Evolutionary conservation across 2,329 filamentous ascomycete species (phyloP), one percentile per base, ranked within the genome.

Genomic region (Fusarium robinianum): DNA sequence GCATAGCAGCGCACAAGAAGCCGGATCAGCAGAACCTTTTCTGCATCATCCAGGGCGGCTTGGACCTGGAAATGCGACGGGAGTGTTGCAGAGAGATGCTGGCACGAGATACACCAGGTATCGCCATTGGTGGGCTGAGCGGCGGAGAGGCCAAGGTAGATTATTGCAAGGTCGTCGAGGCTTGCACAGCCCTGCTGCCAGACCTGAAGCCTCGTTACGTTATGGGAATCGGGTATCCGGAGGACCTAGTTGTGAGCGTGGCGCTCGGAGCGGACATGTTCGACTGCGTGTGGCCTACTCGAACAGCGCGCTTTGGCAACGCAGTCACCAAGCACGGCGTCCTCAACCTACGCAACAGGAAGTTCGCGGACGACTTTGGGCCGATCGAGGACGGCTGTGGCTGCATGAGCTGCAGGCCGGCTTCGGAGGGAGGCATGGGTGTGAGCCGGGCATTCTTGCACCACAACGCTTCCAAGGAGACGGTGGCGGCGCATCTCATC

Each of bases 191-290:
- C 21, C 69, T 96, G 46, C 76, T 99, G 12, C 95, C 95, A 0
- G 86, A 92, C 45, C 75, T 88, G 50, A 99, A 99, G 70, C 94
- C 94, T n/a, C 81, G 94, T 66, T 99, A 99, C 71, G 92, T 99
- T 44, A 99, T 99, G 95, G 94, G 94, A 12, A 94, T 99, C 57
- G 90, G 94, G 9, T 99, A 96, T 67, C 94, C 94, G 2, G 94
- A 97, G 72, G 94, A 99, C 63, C 76, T 99, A 42, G 81, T 99
- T 2, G 91, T 99, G 25, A 95, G 90, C 39, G 85, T 96, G 4
- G 94, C 94, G 2, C 78, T 99, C 1, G 94, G 94, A 4, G 94
- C 94, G 34, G 94, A 99, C 70, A 99, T 99, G 94, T 99, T 99
- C 66, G 94, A 99, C 71, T 99, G 95, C 64, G 94, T 99, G 6